phyloP scores from a whole-genome alignment of 2,329 filamentous ascomycete genomes.

The Aspergillus arachidicola region DNA sequence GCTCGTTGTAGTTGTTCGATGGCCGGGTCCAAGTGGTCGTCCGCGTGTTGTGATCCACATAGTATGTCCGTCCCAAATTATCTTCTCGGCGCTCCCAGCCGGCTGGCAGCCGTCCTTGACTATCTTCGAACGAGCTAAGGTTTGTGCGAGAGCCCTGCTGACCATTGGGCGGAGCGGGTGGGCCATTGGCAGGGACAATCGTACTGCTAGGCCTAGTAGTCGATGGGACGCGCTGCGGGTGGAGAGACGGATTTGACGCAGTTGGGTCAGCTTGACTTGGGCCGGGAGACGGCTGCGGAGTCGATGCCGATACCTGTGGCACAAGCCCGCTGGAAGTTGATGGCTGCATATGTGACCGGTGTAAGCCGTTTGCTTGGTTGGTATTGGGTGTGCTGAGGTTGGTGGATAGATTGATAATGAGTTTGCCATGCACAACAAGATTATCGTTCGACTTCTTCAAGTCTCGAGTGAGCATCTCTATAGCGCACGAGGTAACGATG shows the following conservation, averaged over 20 bases:
- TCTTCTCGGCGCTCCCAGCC: conserved; percentile 97
- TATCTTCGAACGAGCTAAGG: conserved; percentile 93
- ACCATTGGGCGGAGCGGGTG: conserved; percentile 37
- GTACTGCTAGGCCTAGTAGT: conserved; percentile 41
- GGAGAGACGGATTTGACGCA: conserved; percentile 36
- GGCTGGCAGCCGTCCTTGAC: conserved; percentile 85
- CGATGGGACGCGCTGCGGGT: conserved; percentile 38
- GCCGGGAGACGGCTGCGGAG: conserved; percentile 30
- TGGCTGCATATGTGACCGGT: conserved; percentile 37
- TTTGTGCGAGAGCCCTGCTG: conserved; percentile 53
- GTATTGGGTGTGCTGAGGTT: conserved; percentile 75
- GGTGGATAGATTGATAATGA: conserved; percentile 94
- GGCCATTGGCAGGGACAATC: conserved; percentile 44
- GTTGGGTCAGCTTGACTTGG: conserved; percentile 32
- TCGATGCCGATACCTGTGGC: conserved; percentile 32
- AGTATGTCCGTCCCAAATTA: conserved; percentile 92
- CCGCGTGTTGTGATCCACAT: conserved; percentile 95
- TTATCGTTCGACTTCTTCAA: conserved; percentile 98
- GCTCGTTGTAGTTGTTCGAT: conserved; percentile 73
- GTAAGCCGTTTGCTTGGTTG: conserved; percentile 47
- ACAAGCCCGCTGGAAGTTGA: conserved; percentile 44
- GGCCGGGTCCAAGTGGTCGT: conserved; percentile 96
- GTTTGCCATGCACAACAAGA: conserved; percentile 93
- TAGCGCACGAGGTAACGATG: conserved; percentile 19
- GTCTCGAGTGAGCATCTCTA: conserved; percentile 95